Evolutionary conservation across 129 eudicot genomes (phyloP).

Genomic region (Pulicaria dysenterica): DNA sequence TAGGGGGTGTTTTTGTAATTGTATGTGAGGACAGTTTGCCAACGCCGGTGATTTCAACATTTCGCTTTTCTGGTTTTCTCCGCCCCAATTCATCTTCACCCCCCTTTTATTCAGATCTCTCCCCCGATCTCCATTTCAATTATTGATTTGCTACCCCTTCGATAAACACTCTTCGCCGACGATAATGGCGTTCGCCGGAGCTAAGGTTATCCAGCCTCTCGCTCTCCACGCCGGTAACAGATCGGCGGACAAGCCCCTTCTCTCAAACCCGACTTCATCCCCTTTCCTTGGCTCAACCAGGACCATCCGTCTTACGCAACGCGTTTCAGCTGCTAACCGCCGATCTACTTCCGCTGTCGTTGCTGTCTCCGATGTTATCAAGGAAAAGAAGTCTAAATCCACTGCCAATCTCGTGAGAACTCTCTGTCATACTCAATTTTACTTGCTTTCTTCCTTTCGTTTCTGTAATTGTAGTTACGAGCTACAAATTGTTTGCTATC

Average conservation of each 20-base stretch:
- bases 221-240: background rate
- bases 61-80: background rate
- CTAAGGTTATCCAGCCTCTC: slow-evolving; percentile 15
- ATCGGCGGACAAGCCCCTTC: background rate
- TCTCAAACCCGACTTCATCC: background rate
- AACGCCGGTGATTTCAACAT: background rate
- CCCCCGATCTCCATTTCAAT: background rate
- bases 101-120: slow-evolving; percentile 6
- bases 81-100: background rate
- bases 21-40: no score
- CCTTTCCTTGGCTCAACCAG: slow-evolving; percentile 24
- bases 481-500: background rate
- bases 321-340: background rate
- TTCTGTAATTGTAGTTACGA: no score
- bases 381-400: slow-evolving; percentile 19
- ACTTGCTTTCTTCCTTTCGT: background rate
- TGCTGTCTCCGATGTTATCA: slow-evolving; percentile 28
- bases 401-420: slow-evolving; percentile 22
- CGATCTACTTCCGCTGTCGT: slow-evolving; percentile 13
- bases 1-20: no score
- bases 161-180: background rate
- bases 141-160: no score
- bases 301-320: background rate
- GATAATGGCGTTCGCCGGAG: slow-evolving; percentile 14
- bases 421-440: background rate